phyloP scores from a whole-genome alignment of 495 filamentous ascomycete species.

The Talaromyces borbonicus region DNA sequence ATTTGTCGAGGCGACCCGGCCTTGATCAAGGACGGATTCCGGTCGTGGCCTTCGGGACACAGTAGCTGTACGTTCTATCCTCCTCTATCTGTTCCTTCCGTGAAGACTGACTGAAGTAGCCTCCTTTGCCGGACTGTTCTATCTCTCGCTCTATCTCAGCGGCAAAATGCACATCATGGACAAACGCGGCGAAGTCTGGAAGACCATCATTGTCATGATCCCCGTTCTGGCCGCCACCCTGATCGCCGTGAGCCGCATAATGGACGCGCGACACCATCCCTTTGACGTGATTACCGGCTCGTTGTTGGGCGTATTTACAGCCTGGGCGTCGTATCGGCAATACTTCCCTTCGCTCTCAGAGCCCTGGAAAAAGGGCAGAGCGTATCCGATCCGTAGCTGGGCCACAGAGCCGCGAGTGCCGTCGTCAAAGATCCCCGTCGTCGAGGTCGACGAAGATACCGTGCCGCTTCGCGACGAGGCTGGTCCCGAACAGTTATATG shows the following conservation, averaged over 20 bases:
- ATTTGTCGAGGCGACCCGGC: conserved; percentile 60
- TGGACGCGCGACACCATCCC: conserved; percentile 80
- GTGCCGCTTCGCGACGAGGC: conserved; percentile 24
- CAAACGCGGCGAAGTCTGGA: conserved; percentile 67
- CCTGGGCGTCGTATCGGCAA: conserved; percentile 41
- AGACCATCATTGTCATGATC: conserved; percentile 56
- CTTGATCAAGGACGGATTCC: conserved; percentile 76
- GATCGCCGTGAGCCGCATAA: conserved; percentile 46
- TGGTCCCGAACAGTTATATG: conserved; percentile 21
- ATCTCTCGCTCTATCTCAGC: conserved; percentile 54
- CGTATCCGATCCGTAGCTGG: conserved; percentile 53
- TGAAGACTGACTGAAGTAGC: conserved; percentile 18
- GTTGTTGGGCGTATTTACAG: conserved; percentile 47
- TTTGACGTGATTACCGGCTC: conserved; percentile 81
- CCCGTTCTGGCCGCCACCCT: conserved; percentile 45
- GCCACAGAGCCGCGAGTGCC: conserved; percentile 31
- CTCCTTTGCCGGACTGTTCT: conserved; percentile 72
- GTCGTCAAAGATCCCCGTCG: conserved; percentile 4
- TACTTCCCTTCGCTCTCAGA: conserved; percentile 49
- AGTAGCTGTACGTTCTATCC: conserved; percentile 39
- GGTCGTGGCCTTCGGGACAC: conserved; percentile 71
- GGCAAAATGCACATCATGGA: conserved; percentile 49
- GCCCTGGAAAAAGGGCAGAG: conserved; percentile 49
- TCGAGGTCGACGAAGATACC: conserved; percentile 16
- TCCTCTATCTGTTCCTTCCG: background rate